These are phyloP conservation scores for Trametes polyzona DNA, from an alignment of 1,284 basidiomycete genomes.

Conservation along the genomic window DNA sequence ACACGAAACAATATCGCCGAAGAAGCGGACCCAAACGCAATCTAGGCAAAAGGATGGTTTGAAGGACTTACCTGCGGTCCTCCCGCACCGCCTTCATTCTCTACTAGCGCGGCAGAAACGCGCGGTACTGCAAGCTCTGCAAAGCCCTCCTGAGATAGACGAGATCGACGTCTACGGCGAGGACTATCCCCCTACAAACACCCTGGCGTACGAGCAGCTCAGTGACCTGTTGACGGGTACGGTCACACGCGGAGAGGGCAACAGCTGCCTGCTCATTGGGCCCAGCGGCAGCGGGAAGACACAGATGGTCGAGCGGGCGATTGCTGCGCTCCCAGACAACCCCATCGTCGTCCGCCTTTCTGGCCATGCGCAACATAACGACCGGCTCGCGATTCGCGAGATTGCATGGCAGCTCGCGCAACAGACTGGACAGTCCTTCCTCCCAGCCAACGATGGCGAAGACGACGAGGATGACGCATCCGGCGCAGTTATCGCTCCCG, in stretches of 20 bases:
- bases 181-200: constrained; percentile 48
- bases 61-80: constrained; percentile 25
- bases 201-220: constrained; percentile 56
- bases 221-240: constrained; percentile 72
- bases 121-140: constrained; percentile 56
- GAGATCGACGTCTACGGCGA: constrained; percentile 34
- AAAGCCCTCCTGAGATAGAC: constrained; percentile 32
- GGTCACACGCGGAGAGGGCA: constrained; percentile 81
- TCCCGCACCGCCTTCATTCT: constrained; percentile 45
- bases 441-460: constrained; percentile 44
- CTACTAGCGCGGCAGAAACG: constrained; percentile 59
- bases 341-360: constrained; percentile 83
- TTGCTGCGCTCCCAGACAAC: constrained; percentile 46
- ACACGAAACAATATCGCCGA: constrained; percentile 21
- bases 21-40: constrained; percentile 31
- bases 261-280: constrained; percentile 86
- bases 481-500: constrained; percentile 30
- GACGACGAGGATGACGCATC: constrained; percentile 39
- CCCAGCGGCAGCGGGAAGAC: constrained; percentile 87
- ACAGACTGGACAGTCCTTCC: constrained; percentile 65
- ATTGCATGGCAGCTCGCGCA: constrained; percentile 81
- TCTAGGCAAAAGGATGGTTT: constrained; percentile 25
- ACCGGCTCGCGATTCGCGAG: constrained; percentile 90
- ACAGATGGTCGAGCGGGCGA: constrained; percentile 64
- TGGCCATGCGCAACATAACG: constrained; percentile 85